Conservation (phyloP, 108 stramenopile species). For the Cyclotella atomus region DNA sequence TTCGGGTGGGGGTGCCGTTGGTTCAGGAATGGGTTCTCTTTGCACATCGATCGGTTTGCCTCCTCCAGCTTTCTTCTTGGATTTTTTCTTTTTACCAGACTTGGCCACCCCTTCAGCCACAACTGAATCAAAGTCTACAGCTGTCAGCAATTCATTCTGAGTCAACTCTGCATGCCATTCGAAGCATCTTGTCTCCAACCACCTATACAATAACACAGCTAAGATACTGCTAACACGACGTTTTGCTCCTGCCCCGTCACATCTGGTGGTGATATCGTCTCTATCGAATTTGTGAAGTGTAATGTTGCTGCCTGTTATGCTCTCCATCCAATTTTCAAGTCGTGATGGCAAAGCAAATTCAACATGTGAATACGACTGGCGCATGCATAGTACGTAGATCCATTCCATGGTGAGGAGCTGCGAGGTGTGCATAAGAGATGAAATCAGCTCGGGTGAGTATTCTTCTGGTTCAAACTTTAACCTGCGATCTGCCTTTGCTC, state of each 20-base stretch:
- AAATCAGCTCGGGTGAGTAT: conserved; percentile 7
- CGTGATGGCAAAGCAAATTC: conserved; percentile 20
- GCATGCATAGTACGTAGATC: conserved; percentile 35
- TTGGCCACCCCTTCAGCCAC: conserved; percentile 19
- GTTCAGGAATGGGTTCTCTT: neutral
- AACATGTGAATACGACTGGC: conserved; percentile 12
- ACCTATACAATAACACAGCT: conserved; percentile 65
- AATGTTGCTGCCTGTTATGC: conserved; percentile 2
- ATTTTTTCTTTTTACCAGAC: conserved; percentile 41
- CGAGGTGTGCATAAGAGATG: conserved; percentile 21
- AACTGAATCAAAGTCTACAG: conserved; percentile 24
- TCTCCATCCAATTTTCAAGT: conserved; percentile 32
- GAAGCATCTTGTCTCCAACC: conserved; percentile 65
- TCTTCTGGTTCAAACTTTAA: neutral
- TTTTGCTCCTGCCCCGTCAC: conserved; percentile 51
- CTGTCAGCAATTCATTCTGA: conserved; percentile 62
- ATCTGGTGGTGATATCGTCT: conserved; percentile 7
- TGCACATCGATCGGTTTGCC: neutral
- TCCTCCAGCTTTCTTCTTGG: conserved; percentile 36
- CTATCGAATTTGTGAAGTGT: neutral
- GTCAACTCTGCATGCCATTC: conserved; percentile 84
- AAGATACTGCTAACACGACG: conserved; percentile 63
- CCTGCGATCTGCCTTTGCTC: conserved; percentile 5
- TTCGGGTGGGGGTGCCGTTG: neutral
- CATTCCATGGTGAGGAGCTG: conserved; percentile 24